A percentile compares a stretch with the other conserved stretches of the same genome.
These are phyloP conservation scores for Yamadazyma philogaea DNA, from an alignment of 805 yeast genomes.

Conservation along the genomic window DNA sequence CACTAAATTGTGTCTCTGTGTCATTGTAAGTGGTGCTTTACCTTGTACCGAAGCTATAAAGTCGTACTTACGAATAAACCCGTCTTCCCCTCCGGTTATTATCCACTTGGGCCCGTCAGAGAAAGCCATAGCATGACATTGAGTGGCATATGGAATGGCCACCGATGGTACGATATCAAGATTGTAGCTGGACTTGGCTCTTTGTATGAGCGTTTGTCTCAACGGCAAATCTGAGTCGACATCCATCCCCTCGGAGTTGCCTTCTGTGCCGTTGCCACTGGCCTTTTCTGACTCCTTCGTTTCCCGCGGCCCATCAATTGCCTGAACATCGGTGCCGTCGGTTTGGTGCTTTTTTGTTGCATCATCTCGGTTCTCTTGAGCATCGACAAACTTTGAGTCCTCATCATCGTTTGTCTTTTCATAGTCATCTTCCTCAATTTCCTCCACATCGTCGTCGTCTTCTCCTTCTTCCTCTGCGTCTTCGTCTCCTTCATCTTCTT, in stretches of 20 bases:
- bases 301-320: slow-evolving; percentile 16
- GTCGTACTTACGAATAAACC: slow-evolving; percentile 86
- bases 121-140: slow-evolving; percentile 73
- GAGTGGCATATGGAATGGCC: slow-evolving; percentile 79
- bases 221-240: slow-evolving; percentile 13
- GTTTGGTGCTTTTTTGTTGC: not conserved
- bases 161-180: slow-evolving; percentile 80
- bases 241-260: slow-evolving; percentile 2
- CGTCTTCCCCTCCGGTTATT: slow-evolving; percentile 95
- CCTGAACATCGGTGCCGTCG: slow-evolving; percentile 6
- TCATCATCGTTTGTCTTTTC: slow-evolving; percentile 18
- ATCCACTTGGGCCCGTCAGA: slow-evolving; percentile 82
- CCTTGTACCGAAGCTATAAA: slow-evolving; percentile 84
- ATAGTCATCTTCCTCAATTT: slow-evolving; percentile 16
- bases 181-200: slow-evolving; percentile 49
- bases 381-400: slow-evolving; percentile 11
- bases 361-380: slow-evolving; percentile 9
- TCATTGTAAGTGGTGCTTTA: slow-evolving; percentile 78
- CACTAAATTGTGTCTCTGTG: slow-evolving; percentile 84
- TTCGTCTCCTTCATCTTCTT: slow-evolving; percentile 16
- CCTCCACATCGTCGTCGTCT: slow-evolving; percentile 16
- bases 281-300: slow-evolving; percentile 17
- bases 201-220: slow-evolving; percentile 31
- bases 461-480: slow-evolving; percentile 15
- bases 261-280: not conserved